phyloP scores from a whole-genome alignment of 1,284 basidiomycete genomes.

The Malassezia arunalokei region DNA sequence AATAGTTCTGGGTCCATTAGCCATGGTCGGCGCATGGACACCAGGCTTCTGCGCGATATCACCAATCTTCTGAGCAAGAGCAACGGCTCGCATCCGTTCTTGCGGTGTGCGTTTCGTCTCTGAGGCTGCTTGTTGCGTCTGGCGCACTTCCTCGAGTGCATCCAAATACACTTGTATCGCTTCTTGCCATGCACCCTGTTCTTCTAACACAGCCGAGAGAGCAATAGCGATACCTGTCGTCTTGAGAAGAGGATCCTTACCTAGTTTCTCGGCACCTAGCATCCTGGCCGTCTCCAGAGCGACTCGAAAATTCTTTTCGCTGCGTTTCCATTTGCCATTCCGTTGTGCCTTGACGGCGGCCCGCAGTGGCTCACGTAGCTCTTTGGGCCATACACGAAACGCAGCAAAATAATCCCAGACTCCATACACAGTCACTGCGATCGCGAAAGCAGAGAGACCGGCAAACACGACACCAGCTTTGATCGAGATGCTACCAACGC shows the following conservation, averaged over 20 bases:
- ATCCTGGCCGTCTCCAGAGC: constrained; percentile 25
- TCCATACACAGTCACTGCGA: constrained; percentile 38
- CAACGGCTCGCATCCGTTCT: constrained; percentile 34
- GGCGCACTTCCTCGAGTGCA: constrained; percentile 29
- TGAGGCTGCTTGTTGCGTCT: constrained; percentile 10
- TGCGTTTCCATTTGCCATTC: constrained; percentile 29
- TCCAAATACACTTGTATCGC: constrained; percentile 28
- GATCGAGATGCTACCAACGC: background rate
- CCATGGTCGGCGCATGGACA: constrained; percentile 15
- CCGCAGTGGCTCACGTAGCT: constrained; percentile 39
- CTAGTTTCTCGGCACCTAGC: constrained; percentile 12
- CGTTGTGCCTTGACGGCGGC: constrained; percentile 39
- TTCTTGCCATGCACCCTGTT: constrained; percentile 20
- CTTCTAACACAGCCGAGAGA: constrained; percentile 36
- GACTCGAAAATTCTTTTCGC: constrained; percentile 33
- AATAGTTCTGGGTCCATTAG: constrained; percentile 5
- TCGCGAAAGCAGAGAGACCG: constrained; percentile 27
- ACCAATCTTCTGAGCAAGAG: constrained; percentile 37
- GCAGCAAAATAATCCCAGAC: constrained; percentile 40
- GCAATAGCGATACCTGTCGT: constrained; percentile 44
- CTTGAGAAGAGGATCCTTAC: constrained; percentile 33
- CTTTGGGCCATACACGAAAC: constrained; percentile 42
- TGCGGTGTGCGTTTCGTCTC: constrained; percentile 3
- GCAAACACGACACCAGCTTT: constrained; percentile 9
- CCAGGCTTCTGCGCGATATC: constrained; percentile 25